phyloP scores from a whole-genome alignment of 2,329 filamentous ascomycete genomes.

The Colletotrichum liriopes region DNA sequence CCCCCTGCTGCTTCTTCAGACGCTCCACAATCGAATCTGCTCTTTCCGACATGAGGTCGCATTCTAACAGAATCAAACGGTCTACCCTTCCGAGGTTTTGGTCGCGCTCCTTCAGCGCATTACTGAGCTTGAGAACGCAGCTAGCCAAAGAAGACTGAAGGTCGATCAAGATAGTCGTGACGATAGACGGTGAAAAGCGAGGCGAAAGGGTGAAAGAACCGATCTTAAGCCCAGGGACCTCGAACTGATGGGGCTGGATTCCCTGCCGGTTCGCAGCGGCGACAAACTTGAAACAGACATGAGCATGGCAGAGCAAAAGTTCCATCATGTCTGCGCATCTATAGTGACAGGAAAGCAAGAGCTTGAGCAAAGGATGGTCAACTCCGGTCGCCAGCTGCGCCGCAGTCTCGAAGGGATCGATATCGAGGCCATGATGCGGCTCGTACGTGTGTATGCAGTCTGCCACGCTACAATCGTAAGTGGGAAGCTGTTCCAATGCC shows the following conservation, averaged over 20 bases:
- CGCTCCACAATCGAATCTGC: conserved; percentile 44
- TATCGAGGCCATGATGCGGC: conserved; percentile 5
- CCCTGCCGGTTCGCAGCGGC: conserved; percentile 46
- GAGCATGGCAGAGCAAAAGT: conserved; percentile 50
- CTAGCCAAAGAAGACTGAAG: conserved; percentile 47
- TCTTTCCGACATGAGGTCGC: conserved; percentile 47
- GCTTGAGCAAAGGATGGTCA: conserved; percentile 55
- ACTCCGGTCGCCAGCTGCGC: conserved; percentile 40
- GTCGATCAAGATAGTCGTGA: conserved; percentile 52
- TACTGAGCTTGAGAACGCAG: background rate
- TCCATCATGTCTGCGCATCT: conserved; percentile 57
- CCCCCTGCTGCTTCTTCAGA: conserved; percentile 33
- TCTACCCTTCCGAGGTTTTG: conserved; percentile 36
- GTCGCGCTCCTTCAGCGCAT: background rate
- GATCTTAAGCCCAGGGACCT: conserved; percentile 58
- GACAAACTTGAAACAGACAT: conserved; percentile 52
- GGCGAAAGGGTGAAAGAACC: conserved; percentile 56
- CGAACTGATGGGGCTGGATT: conserved; percentile 51
- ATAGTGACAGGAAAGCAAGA: conserved; percentile 57
- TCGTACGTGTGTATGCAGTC: conserved; percentile 53
- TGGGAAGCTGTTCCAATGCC: conserved; percentile 33
- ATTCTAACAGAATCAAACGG: conserved; percentile 48
- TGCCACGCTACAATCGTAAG: conserved; percentile 48
- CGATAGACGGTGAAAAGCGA: conserved; percentile 52
- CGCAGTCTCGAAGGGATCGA: conserved; percentile 39